phyloP scores from a whole-genome alignment of 2,329 filamentous ascomycete genomes.

The Nannizziopsis barbatae region DNA sequence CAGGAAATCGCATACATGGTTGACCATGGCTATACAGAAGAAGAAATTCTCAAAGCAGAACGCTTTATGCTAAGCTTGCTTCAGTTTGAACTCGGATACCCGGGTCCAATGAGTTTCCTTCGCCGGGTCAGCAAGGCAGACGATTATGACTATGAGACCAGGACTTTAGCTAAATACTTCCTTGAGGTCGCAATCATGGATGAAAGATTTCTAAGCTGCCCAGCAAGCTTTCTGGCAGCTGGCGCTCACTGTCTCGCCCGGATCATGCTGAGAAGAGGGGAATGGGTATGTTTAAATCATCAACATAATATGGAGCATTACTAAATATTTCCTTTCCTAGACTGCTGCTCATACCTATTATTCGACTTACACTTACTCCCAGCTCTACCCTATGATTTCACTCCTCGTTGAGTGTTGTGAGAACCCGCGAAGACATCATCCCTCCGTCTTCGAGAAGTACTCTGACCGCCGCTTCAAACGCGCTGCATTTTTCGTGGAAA shows the following conservation, averaged over 20 bases:
- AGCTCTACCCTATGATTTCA: slow-evolving; percentile 64
- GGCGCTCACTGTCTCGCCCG: slow-evolving; percentile 87
- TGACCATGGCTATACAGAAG: slow-evolving; percentile 73
- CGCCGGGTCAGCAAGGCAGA: slow-evolving; percentile 96
- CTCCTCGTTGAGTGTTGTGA: slow-evolving; percentile 83
- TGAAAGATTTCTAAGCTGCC: slow-evolving; percentile 84
- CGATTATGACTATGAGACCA: slow-evolving; percentile 90
- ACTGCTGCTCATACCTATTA: slow-evolving; percentile 77
- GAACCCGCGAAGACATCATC: slow-evolving; percentile 67
- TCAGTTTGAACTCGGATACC: slow-evolving; percentile 89
- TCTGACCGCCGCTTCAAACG: slow-evolving; percentile 76
- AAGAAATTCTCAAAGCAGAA: slow-evolving; percentile 94
- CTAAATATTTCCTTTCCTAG: slow-evolving; percentile 35
- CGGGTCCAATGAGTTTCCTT: slow-evolving; percentile 98
- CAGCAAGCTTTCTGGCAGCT: slow-evolving; percentile 81
- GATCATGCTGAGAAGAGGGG: slow-evolving; percentile 77
- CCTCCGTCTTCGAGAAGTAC: slow-evolving; percentile 86
- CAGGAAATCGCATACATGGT: slow-evolving; percentile 98
- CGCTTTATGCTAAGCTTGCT: slow-evolving; percentile 97
- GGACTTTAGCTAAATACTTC: slow-evolving; percentile 95
- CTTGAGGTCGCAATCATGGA: slow-evolving; percentile 96
- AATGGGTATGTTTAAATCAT: slow-evolving; percentile 59
- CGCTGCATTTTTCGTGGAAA: slow-evolving; percentile 67
- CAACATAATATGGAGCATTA: neutral
- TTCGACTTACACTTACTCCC: slow-evolving; percentile 80